Evolutionary conservation across 148 eudicot genomes (phyloP).

Genomic region (Rhododendron simsii): DNA sequence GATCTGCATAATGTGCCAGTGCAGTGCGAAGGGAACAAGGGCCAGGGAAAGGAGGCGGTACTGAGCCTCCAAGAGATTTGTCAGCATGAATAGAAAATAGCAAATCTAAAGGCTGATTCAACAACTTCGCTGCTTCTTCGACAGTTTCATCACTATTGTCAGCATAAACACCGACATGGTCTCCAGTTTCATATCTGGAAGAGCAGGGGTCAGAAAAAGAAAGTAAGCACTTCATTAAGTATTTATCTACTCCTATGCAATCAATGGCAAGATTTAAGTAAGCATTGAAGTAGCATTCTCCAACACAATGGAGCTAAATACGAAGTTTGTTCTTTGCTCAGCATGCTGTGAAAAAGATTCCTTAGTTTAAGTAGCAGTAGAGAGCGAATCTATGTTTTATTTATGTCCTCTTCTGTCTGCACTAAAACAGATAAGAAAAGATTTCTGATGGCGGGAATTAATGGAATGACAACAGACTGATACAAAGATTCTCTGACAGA

Average conservation of each 20-base stretch:
- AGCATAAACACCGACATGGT: conserved; percentile 81
- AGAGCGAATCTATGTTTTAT: not conserved
- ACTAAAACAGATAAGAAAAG: not conserved
- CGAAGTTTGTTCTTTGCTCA: not conserved
- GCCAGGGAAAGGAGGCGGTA: conserved; percentile 85
- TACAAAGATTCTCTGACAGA: not conserved
- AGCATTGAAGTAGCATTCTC: not conserved
- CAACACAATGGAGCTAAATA: not conserved
- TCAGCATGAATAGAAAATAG: conserved; percentile 66
- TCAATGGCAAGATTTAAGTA: not conserved
- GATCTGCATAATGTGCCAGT: conserved; percentile 73
- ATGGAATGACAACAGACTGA: not conserved
- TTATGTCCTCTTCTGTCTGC: not conserved
- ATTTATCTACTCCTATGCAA: not conserved
- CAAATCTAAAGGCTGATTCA: conserved; percentile 60
- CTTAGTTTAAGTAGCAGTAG: not conserved
- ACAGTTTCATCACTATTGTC: conserved; percentile 69
- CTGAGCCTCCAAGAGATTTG: conserved; percentile 66
- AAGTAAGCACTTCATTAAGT: not conserved
- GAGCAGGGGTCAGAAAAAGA: conserved; percentile 10
- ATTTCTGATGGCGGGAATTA: not conserved
- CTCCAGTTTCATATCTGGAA: conserved; percentile 88
- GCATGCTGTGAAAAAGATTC: not conserved
- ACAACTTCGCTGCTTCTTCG: conserved; percentile 69
- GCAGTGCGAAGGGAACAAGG: conserved; percentile 74